Base-by-base conservation (phyloP, 495 filamentous ascomycete species). In the Hypoxylon subgilvum region DNA sequence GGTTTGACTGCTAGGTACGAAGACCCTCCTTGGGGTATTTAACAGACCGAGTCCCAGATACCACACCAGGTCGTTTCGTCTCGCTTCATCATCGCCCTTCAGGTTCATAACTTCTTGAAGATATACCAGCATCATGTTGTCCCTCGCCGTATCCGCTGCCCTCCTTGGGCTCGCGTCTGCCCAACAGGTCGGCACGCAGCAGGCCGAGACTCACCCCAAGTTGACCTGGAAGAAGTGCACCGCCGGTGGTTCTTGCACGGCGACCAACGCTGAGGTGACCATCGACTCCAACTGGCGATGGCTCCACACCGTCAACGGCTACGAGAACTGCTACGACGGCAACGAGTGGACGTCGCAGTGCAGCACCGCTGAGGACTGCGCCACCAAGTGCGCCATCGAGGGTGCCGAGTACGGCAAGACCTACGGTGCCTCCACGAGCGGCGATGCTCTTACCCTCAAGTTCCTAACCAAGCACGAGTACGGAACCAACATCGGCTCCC, bases 191-290 rank as follows among this genome's bases (percentile, higher is more conserved):
- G 84, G 84, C 71, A 80, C 72, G n/a, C 52, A 76, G 61, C 76
- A 74, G 16, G 44, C 78, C 7, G 86, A 88, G 72, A 79, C 72
- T 13, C 83, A 85, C 61, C 85, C 85, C 32, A 68, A 76, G 48
- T 61, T 87, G 53, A 74, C 59, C 65, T 86, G 83, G 84, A 73
- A 79, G 59, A 80, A 76, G 48, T 87, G 84, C 71, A 75, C 75
- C 16, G 62, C 69, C 42, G 66, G 68, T 30, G 83, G 83, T 43
- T 76, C 63, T 61, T 86, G 83, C 74, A 69, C 67, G 43, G 63
- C 43, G 40, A 67, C 72, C 38, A 58, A 68, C 54, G 74, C 61
- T 30, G 67, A 74, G 47, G 62, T 81, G 43, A 76, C 73, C 63
- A 67, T 81, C 65, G 78, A 81, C 49, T 52, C 77, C 65, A 81